Conservation (phyloP, 2,329 filamentous ascomycete genomes). For the Neofusicoccum ribis region DNA sequence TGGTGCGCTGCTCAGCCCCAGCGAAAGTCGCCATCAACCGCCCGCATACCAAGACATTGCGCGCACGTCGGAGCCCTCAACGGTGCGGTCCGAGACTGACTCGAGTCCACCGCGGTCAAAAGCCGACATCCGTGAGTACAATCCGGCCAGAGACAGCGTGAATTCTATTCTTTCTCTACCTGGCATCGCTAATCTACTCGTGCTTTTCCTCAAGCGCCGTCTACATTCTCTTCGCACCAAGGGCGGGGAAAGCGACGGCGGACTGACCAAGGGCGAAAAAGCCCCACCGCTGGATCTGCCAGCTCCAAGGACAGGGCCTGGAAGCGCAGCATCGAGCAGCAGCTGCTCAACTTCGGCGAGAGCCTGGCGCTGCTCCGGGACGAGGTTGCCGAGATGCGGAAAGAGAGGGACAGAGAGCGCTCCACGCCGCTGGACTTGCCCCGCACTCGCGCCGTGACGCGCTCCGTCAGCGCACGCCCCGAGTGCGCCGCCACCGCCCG, state of each 20-base stretch:
- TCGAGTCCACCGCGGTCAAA: too few relatives aligned
- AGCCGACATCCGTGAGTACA: background rate
- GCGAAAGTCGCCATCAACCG: background rate
- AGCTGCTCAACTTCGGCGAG: slow-evolving; percentile 7
- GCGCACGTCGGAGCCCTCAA: too few relatives aligned
- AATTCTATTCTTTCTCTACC: background rate
- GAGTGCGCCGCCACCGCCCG: too few relatives aligned
- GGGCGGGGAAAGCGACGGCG: background rate
- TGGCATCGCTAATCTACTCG: background rate
- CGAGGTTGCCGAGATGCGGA: background rate
- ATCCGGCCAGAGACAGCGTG: background rate
- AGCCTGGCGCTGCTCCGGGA: background rate
- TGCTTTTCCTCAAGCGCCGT: background rate
- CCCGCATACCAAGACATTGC: background rate
- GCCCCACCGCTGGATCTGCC: background rate
- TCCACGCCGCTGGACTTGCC: too few relatives aligned
- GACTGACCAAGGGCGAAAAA: background rate
- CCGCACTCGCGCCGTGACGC: too few relatives aligned
- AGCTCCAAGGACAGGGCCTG: background rate
- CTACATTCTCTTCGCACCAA: background rate
- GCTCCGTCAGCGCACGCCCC: too few relatives aligned
- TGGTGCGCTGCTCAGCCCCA: background rate
- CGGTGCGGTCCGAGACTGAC: too few relatives aligned
- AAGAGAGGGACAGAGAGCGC: too few relatives aligned
- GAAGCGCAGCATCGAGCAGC: background rate